Base-by-base conservation (phyloP, 345 rosid species). In the Murraya paniculata region DNA sequence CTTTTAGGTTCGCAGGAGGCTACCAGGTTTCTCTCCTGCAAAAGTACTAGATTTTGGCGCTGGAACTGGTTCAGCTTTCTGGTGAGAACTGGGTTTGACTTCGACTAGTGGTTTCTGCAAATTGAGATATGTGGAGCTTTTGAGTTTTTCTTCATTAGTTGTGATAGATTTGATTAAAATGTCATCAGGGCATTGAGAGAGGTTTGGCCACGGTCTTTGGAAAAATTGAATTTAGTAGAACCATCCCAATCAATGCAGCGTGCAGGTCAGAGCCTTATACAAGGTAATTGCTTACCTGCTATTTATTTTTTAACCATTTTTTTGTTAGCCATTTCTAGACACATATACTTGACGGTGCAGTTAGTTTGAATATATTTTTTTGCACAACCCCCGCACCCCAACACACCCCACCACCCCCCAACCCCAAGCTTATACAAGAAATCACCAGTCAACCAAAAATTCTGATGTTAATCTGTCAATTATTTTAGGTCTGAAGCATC, bases 161-260 rank as follows among this genome's bases (percentile, higher is more conserved):
- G 6, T 58, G 69, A 65, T 50, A 72, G 16, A 72, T 61, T 53
- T 62, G 56, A 33, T 50, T 61, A 11, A 74, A 73, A 35, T 62
- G 38, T 71, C 78, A 22, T 77, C 22, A 92, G 99, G 99, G 98
- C 99, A 10, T 78, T 86, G 81, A 81, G 86, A 69, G 97, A 96
- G 87, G 97, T 92, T 79, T 96, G 98, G 98, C 98, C 99, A 55
- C 80, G 86, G 75, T 90, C 93, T 41, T 58, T 88, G 64, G 86
- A 90, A 86, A 90, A 89, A 82, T 82, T 92, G 22, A 91, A 94
- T 80, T 55, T 94, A 73, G 93, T 96, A 77, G 99, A 96, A 85
- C 98, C 99, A 48, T 96, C 98, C 16, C 98, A 90, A 60, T 94
- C 98, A 0, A 96, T 96, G 99, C 97, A 92, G 87, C 93, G 95